Evolutionary conservation across 345 rosid species (phyloP), one percentile per base, ranked within the genome.

Genomic region (Kernera saxatilis): DNA sequence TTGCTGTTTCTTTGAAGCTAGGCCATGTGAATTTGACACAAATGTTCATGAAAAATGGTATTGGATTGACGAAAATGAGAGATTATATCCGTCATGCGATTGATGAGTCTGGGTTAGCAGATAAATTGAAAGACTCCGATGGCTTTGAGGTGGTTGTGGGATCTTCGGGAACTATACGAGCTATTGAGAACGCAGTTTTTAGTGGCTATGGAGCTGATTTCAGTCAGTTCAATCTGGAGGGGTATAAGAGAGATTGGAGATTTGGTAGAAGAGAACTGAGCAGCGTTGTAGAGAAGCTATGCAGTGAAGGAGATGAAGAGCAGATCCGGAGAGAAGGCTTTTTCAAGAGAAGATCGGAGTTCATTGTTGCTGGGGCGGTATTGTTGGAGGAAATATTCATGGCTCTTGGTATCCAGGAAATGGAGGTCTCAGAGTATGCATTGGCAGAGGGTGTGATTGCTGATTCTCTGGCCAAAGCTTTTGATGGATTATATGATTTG

Each of bases 391-490:
- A 84, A 75, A 83, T 85, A 74, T 89, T 89, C 33, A 85, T 80
- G 67, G 64, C 65, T 78, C 62, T 89, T 6, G 85, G 84, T 49
- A 80, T 89, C 21, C 73, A 83, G 57, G 87, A 89, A 43, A 83
- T 89, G 90, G 85, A 82, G 81, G 87, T 87, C 64, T 89, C 89
- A 11, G 86, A 74, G 33, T 89, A 84, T 73, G 84, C 85, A 15
- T 83, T 89, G 50, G 83, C 86, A 23, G 96, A 82, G 59, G 92
- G 87, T 74, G 82, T 87, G 51, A 77, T 87, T 76, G 84, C 90
- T 72, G 90, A 89, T 50, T 77, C 81, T 35, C 33, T 85, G 65
- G 72, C 72, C 18, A 75, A 79, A 41, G 80, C 73, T 63, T 85
- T 67, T 57, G 69, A 46, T 48, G 84, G 85, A 4, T 19, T 17